These are phyloP conservation scores for Medicago ruthenica DNA, from an alignment of 306 rosid species.

Conservation along the genomic window DNA sequence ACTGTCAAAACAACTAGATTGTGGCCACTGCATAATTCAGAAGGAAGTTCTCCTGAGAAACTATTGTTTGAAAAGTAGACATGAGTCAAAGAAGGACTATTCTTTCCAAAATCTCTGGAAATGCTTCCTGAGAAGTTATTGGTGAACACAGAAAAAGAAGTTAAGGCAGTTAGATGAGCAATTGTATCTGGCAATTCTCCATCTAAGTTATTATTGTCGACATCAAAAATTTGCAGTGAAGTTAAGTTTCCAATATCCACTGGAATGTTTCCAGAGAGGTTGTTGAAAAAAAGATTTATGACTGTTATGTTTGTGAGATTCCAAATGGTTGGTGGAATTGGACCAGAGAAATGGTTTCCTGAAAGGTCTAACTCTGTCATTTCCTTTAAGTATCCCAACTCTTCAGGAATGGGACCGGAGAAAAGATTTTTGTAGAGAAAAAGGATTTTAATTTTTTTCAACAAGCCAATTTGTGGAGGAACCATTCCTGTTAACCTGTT, in stretches of 20 bases:
- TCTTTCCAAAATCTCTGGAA: conserved; percentile 64
- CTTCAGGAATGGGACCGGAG: conserved; percentile 54
- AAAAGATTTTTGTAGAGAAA: conserved; percentile 44
- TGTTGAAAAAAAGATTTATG: conserved; percentile 53
- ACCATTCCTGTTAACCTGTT: conserved; percentile 54
- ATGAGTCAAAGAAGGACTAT: conserved; percentile 44
- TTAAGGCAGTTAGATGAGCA: conserved; percentile 41
- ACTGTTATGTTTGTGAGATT: conserved; percentile 48
- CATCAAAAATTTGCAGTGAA: conserved; percentile 51
- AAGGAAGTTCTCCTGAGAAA: conserved; percentile 72
- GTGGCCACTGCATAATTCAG: conserved; percentile 56
- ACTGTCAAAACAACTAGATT: conserved; percentile 36
- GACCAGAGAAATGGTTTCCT: conserved; percentile 51
- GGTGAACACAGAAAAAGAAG: conserved; percentile 55
- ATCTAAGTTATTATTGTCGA: conserved; percentile 46
- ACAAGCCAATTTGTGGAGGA: conserved; percentile 65
- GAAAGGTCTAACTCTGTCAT: conserved; percentile 54
- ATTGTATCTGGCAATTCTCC: conserved; percentile 66
- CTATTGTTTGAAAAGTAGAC: conserved; percentile 64
- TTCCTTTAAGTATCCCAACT: conserved; percentile 54
- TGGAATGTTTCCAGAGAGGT: conserved; percentile 59
- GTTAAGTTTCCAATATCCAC: conserved; percentile 61
- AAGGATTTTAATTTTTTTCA: conserved; percentile 46
- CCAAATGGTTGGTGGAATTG: conserved; percentile 53
- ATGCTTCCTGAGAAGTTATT: conserved; percentile 61